Evolutionary conservation across 2,329 filamentous ascomycete genomes (phyloP), one percentile per base, ranked within the genome.

Genomic region (Pyricularia sp.): DNA sequence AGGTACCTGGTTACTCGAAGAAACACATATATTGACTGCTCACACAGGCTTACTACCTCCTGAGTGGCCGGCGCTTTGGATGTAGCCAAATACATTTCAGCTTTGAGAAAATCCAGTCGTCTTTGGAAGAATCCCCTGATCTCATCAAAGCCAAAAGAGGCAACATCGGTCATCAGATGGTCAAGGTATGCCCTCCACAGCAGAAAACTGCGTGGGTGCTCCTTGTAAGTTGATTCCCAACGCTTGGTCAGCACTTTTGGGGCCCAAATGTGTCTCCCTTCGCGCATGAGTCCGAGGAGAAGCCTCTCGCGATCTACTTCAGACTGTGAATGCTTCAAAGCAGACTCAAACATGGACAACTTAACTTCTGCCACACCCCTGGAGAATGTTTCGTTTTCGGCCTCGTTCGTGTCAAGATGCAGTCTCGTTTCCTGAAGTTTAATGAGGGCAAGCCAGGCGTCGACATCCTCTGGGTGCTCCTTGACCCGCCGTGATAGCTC

Each of bases 361-460:
- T 92, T 94, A 69, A 97, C 88, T 71, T 95, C 90, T 3, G 92
- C 89, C 68, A 92, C 86, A 71, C 90, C 90, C 71, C 84, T 85
- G 67, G 82, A 81, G 70, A 74, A 75, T 63, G 78, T 78, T 26
- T 82, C 79, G 30, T 82, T 81, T 42, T 64, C 67, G 59, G 31
- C 58, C 7, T 25, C 30, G 11, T 68, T 36, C 10, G 14, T 12
- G 31, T 61, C 67, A 23, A 50, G 11, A 23, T 26, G 59, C 1
- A 28, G 82, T 79, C 67, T 81, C 2, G 79, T 77, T 71, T 93
- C 88, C 78, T 98, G 94, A 70, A 97, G 88, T 9, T 88, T 81
- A 64, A 94, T 90, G n/a, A 97, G 82, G 55, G 86, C 83, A 20
- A 96, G 78, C 94, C 94, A 98, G 23, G 88, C 83, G 61, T 88